Percentiles rank a stretch among this genome's conserved stretches.
These are phyloP conservation scores for Pyrus communis DNA, from an alignment of 306 rosid species.

Conservation along the genomic window DNA sequence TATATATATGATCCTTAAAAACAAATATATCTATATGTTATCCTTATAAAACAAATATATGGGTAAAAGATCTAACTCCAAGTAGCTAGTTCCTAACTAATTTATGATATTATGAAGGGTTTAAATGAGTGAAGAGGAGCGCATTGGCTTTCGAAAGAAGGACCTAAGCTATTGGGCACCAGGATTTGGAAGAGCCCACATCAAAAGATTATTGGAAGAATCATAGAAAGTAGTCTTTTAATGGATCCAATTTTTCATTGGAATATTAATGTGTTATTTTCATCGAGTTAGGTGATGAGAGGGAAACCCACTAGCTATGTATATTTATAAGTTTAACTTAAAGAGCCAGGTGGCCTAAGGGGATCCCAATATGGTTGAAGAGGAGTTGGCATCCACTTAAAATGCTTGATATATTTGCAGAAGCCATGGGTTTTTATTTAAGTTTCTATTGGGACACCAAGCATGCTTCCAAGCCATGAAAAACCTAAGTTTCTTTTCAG, in stretches of 20 bases:
- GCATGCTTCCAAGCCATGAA: constrained; percentile 35
- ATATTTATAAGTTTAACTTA: background rate
- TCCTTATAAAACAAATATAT: background rate
- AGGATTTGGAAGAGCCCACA: constrained; percentile 58
- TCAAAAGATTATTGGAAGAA: constrained; percentile 38
- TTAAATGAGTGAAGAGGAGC: constrained; percentile 6
- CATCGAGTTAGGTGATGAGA: constrained; percentile 78
- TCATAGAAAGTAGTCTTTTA: constrained; percentile 25
- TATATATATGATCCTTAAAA: background rate
- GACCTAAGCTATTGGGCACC: constrained; percentile 48
- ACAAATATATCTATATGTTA: background rate
- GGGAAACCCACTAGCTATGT: constrained; percentile 65
- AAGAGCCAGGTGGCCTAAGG: background rate
- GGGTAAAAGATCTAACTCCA: background rate
- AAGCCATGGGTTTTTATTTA: constrained; percentile 21
- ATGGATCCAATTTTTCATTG: background rate
- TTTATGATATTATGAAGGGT: constrained; percentile 8
- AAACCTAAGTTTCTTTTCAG: constrained; percentile 31
- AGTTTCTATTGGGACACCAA: constrained; percentile 44
- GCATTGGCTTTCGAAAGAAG: constrained; percentile 18
- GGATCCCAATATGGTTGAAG: constrained; percentile 51
- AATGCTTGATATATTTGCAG: constrained; percentile 45
- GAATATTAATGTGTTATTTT: constrained; percentile 30
- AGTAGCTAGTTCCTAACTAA: background rate
- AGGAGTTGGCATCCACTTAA: constrained; percentile 98